Conservation (phyloP, 192 early-diverging fungal species). For the Linnemannia schmuckeri region DNA sequence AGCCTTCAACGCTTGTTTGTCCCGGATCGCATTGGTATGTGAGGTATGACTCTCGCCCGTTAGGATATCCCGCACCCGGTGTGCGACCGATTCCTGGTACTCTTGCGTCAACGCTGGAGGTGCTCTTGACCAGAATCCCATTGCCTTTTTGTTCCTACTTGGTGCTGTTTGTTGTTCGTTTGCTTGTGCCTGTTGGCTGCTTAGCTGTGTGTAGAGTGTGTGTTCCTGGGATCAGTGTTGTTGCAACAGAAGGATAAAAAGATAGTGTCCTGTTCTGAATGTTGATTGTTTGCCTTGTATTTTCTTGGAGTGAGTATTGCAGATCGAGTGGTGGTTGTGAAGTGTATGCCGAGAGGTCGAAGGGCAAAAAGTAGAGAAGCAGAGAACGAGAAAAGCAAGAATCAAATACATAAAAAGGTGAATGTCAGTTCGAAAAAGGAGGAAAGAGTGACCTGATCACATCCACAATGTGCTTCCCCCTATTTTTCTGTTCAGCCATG, state of each 20-base stretch:
- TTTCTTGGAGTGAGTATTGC: too few species aligned
- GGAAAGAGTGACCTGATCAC: conserved; percentile 5
- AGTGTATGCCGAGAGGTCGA: too few species aligned
- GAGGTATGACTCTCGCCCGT: conserved; percentile 38
- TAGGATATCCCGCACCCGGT: conserved; percentile 55
- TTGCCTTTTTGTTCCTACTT: background rate
- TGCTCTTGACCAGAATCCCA: conserved; percentile 47
- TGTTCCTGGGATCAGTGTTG: too few species aligned
- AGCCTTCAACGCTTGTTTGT: conserved; percentile 57
- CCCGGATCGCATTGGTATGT: background rate
- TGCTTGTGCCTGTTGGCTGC: too few species aligned
- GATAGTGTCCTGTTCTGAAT: too few species aligned
- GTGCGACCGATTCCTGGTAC: conserved; percentile 57
- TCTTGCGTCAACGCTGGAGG: conserved; percentile 32
- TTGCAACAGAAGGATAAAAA: too few species aligned
- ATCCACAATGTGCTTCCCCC: background rate
- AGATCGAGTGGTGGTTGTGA: too few species aligned
- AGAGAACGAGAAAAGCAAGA: background rate
- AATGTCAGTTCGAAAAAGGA: background rate
- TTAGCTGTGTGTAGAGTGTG: too few species aligned
- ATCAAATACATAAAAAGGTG: background rate
- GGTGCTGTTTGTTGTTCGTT: too few species aligned
- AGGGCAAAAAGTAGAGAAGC: background rate
- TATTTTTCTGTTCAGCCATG: background rate
- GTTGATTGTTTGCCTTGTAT: too few species aligned